A percentile compares a stretch with the other conserved stretches of the same genome.
Evolutionary conservation across 768 basidiomycete species (phyloP).

Genomic region (Hygrophoropsis aurantiaca): DNA sequence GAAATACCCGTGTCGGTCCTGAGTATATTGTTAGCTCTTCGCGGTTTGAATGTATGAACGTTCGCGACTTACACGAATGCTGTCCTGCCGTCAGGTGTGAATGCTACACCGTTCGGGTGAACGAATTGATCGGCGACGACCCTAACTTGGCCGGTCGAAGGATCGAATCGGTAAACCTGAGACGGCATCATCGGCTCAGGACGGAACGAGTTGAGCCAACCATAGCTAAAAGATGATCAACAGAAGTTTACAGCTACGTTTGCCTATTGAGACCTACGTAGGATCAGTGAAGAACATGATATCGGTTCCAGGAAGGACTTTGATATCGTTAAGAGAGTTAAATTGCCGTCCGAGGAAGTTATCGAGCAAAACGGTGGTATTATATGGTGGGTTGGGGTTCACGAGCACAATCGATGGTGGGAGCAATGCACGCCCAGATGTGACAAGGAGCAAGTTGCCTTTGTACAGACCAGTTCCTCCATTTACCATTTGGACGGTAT

Average conservation of each 20-base stretch:
- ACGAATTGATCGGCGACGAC: conserved; percentile 79
- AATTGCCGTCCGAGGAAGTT: conserved; percentile 82
- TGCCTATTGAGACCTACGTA: conserved; percentile 45
- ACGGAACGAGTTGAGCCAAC: conserved; percentile 65
- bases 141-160: conserved; percentile 59
- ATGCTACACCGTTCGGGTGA: conserved; percentile 72
- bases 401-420: conserved; percentile 67
- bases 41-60: conserved; percentile 5
- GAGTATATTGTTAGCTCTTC: conserved; percentile 16
- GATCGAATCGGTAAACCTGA: conserved; percentile 79
- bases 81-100: conserved; percentile 60
- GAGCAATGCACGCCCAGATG: conserved; percentile 61
- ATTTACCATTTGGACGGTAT: conserved; percentile 68
- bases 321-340: conserved; percentile 80
- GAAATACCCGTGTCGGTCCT: conserved; percentile 30
- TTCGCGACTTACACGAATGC: conserved; percentile 56
- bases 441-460: conserved; percentile 58
- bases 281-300: conserved; percentile 77
- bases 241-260: background rate
- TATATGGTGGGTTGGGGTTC: conserved; percentile 62
- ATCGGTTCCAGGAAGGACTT: conserved; percentile 64
- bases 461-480: conserved; percentile 65
- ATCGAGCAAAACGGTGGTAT: conserved; percentile 68
- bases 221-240: conserved; percentile 55
- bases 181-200: conserved; percentile 63